Conservation (phyloP, 2,329 filamentous ascomycete genomes). For the Conoideocrella luteorostrata region DNA sequence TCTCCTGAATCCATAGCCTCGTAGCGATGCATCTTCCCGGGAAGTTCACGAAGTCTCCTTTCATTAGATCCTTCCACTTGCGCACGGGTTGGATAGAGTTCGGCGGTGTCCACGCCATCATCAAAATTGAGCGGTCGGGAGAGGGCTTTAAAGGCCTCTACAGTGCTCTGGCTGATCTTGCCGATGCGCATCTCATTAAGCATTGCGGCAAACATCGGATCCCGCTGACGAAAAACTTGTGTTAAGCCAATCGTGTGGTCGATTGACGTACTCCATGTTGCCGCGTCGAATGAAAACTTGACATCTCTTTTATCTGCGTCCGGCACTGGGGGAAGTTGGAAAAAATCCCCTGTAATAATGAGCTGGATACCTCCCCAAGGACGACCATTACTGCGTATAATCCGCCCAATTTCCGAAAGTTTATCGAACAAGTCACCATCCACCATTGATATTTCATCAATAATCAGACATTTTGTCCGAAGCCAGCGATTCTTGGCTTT, state of each 20-base stretch:
- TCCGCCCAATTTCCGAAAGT: constrained; percentile 78
- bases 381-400: constrained; percentile 80
- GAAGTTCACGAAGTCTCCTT: constrained; percentile 63
- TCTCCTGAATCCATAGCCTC: constrained; percentile 75
- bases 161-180: constrained; percentile 67
- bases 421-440: constrained; percentile 97
- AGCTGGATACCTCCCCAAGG: constrained; percentile 96
- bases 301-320: constrained; percentile 61
- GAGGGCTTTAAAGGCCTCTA: constrained; percentile 68
- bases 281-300: constrained; percentile 90
- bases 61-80: constrained; percentile 88
- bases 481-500: constrained; percentile 89
- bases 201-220: constrained; percentile 84
- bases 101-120: constrained; percentile 66
- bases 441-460: constrained; percentile 98
- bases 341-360: constrained; percentile 94
- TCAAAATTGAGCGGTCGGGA: constrained; percentile 64
- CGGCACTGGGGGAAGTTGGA: constrained; percentile 90
- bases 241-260: constrained; percentile 93
- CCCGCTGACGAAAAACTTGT: constrained; percentile 93
- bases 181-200: constrained; percentile 96
- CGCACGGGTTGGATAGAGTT: constrained; percentile 83
- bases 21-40: constrained; percentile 62
- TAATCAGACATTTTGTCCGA: constrained; percentile 75
- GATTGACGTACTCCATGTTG: constrained; percentile 86